Base-by-base conservation (phyloP, 305 asterid species). In the Fraxinus xanthoxyloides region DNA sequence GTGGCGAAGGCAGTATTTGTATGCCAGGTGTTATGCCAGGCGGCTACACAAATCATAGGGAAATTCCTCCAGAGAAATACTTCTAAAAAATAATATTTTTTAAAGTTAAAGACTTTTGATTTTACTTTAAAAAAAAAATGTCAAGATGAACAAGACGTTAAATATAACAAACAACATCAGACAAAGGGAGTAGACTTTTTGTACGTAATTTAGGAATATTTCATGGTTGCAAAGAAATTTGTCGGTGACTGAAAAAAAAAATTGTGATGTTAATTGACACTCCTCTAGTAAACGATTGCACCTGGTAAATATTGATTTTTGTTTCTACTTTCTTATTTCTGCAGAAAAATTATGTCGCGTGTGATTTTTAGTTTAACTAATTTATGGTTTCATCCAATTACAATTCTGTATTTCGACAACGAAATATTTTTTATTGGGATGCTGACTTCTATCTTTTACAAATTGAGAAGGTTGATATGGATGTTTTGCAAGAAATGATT, bases 401-500 rank as follows among this genome's bases (percentile, higher is more conserved):
- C 72, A 23, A 24, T 63, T 15, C 72, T 24, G 2, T 63, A 63
- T 63, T 9, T 63, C 34, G 4, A 34, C 13, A 7, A 74, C 2
- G 19, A 43, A 40, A 61, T 38, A 81, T n/a, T 69, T 56, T 65
- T 26, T 26, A 65, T 24, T 12, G 73, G 77, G 46, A 21, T 13
- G 19, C 76, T 84, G 40, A 82, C 26, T 19, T 32, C n/a, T 65
- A 21, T 76, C 17, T 36, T 83, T 56, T 70, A 13, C 40, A 5
- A 65, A 75, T 81, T 70, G 76, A 36, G 31, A 77, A 92, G 94
- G 86, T 90, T 67, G 85, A 90, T 69, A 79, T 90, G 65, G 89
- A 88, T 51, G 84, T 87, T 40, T 80, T 90, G 48, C 85, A 78
- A 79, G 90, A 87, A 46, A 86, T 90, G 91, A 86, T 70, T 28